Evolutionary conservation across 345 rosid species (phyloP).

Genomic region (Bruguiera sexangula): DNA sequence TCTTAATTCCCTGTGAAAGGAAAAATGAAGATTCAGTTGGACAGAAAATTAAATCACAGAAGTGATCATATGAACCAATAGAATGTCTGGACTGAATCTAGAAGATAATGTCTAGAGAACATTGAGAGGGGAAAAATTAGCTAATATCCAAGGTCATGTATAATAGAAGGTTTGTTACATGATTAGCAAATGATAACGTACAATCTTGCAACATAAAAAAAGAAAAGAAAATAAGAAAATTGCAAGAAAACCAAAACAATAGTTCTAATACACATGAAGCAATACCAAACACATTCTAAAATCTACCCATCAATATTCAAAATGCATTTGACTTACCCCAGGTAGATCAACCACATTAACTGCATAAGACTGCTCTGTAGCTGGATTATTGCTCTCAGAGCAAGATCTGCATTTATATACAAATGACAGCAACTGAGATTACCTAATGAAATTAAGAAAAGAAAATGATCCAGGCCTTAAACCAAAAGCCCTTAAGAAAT

Average conservation of each 20-base stretch:
- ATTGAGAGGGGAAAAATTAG: neutral
- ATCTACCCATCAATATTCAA: neutral
- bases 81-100: neutral
- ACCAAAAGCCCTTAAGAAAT: neutral
- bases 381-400: slow-evolving; percentile 38
- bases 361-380: slow-evolving; percentile 54
- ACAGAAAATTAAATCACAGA: neutral
- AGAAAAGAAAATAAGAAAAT: neutral
- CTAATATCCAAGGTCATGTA: neutral
- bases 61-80: neutral
- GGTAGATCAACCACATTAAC: slow-evolving; percentile 70
- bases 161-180: too few relatives aligned
- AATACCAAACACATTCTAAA: too few relatives aligned
- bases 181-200: neutral
- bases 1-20: slow-evolving; percentile 59
- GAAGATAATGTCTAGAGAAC: neutral
- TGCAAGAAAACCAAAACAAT: neutral
- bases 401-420: slow-evolving; percentile 46
- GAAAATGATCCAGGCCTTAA: neutral
- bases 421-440: neutral
- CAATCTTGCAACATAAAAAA: neutral
- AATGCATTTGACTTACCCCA: slow-evolving; percentile 49
- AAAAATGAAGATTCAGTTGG: neutral
- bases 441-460: neutral
- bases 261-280: too few relatives aligned